Conservation (phyloP, 2,329 filamentous ascomycete genomes). For the Xylariaceae sp. region DNA sequence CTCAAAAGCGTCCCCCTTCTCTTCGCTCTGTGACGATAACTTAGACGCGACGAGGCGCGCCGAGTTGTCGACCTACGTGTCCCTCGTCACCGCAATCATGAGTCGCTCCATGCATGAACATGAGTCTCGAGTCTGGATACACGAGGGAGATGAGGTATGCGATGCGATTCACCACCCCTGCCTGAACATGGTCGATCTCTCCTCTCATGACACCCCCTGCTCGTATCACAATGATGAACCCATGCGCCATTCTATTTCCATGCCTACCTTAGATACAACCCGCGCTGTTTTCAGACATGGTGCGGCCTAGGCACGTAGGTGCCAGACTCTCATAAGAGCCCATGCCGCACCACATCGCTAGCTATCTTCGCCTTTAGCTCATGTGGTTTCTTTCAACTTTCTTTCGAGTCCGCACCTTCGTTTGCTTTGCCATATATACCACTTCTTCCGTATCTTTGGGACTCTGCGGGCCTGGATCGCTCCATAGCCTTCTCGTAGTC, state of each 20-base stretch:
- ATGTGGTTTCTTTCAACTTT: no score
- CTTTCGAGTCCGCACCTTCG: no score
- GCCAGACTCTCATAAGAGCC: conserved; percentile 6
- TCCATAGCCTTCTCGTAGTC: conserved; percentile 27
- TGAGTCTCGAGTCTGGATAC: conserved; percentile 10
- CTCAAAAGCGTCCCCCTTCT: no score
- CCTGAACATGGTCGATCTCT: conserved; percentile 13
- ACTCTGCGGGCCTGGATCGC: conserved; percentile 25
- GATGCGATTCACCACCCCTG: conserved; percentile 4
- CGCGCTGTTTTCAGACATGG: conserved; percentile 11
- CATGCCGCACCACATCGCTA: conserved; percentile 15
- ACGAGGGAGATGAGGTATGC: neutral
- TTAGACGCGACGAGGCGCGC: no score
- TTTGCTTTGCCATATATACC: no score
- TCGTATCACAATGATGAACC: neutral
- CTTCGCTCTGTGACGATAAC: no score
- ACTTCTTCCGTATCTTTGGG: conserved; percentile 16
- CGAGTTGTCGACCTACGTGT: no score
- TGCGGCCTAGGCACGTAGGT: conserved; percentile 14
- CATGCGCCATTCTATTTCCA: conserved; percentile 22
- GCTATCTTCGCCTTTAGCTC: no score
- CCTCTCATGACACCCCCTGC: conserved; percentile 16
- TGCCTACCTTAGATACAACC: conserved; percentile 11
- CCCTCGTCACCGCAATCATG: neutral
- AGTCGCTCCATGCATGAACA: conserved; percentile 12